Base-by-base conservation (phyloP, 768 basidiomycete species). In the Leccinum disarticulatum region DNA sequence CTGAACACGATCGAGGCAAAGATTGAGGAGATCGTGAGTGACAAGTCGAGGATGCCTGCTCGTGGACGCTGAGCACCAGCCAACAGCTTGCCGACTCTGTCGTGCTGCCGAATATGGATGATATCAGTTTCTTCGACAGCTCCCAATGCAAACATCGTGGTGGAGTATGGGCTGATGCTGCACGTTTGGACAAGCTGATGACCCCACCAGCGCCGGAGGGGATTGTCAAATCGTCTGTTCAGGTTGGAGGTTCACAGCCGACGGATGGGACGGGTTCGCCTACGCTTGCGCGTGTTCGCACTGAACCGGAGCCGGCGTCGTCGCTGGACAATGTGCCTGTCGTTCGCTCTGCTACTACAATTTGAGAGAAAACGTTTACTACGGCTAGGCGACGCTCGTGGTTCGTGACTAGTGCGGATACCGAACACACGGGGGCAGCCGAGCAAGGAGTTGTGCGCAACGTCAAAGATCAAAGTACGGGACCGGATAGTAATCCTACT, bases 51-150 rank as follows among this genome's bases (percentile, higher is more conserved):
- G 11, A 17, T 46, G 15, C 25, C 19, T 9, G n/a, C 30, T 6
- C n/a, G 13, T 70, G 93, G 91, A 87, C 93, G 55, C 83, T 87
- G 91, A 97, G 43, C 47, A 41, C 60, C 55, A n/a, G 30, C 17
- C 66, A 98, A n/a, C 67, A 98, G 95, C 91, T 98, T 58, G 83
- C 86, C 66, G 96, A 99, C 65, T 95, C 95, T 0, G 84, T 98
- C 19, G 97, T 99, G 19, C 77, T 95, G 71, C 97, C 97, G 6
- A 93, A 97, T 75, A 97, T 98, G 94, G 97, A 99, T 72, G 97
- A 99, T 68, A 90, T 98, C 60, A 81, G 95, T 13, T 98, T 95
- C 81, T 98, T 96, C 71, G 90, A 97, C 72, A 95, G 90, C 36
- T 68, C 68, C 3, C 66, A 70, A 3, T 87, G 83, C 66, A 66